Base-by-base conservation (phyloP, 2,329 filamentous ascomycete species). In the Microdochium nivale region DNA sequence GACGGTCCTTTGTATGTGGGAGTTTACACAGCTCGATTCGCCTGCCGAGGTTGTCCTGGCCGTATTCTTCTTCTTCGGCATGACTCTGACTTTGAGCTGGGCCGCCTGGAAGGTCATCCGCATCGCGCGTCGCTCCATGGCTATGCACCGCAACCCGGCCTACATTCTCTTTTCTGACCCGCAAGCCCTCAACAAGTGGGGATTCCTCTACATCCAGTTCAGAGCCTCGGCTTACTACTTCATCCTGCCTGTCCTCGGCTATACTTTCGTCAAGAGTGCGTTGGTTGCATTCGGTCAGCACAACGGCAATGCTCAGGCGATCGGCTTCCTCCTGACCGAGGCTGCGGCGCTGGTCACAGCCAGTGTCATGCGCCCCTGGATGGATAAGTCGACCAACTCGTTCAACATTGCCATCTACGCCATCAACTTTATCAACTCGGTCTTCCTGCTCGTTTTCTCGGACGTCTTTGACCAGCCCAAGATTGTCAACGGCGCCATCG, bases 381-480 rank as follows among this genome's bases (percentile, higher is more conserved):
- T 95, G 89, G 89, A 95, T 77, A 94, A 92, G 81, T 90, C 88
- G 73, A 94, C 88, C 54, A 95, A 95, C 67, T 82, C 83, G 53
- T 92, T 91, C 78, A 94, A 94, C 74, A 92, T 95, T 63, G 79
- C 88, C 53, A 95, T 94, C 60, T 84, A 81, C 53, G 83, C 82
- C 32, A 76, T 92, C 68, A 94, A 92, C 74, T 91, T 94, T 68
- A 69, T 94, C 63, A 91, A 89, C 68, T 76, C 84, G 48, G 81
- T 94, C 64, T 90, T 92, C 73, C 71, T 94, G 47, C 73, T 95
- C 50, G 79, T 94, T 60, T 94, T 92, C 72, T 87, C 86, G n/a
- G 77, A 85, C 54, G 80, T 92, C 40, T 94, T 94, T 70, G 81
- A 85, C 60, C 85, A 88, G 60, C 88, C 88, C 11, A 76, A 81